phyloP scores from a whole-genome alignment of 768 basidiomycete genomes.

The Lentinula lateritia region DNA sequence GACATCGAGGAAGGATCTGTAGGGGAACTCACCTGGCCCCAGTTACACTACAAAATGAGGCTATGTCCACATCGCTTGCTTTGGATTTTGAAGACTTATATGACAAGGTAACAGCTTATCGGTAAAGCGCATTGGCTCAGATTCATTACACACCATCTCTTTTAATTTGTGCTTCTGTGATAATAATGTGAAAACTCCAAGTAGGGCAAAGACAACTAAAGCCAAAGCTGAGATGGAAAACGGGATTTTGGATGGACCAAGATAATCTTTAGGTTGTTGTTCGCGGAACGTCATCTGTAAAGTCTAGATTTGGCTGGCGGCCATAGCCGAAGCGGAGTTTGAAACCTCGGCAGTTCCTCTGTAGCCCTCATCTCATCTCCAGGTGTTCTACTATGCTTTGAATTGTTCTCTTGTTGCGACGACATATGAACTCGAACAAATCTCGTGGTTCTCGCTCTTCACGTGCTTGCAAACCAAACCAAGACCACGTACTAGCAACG shows the following conservation, averaged over 20 bases:
- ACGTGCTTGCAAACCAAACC: neutral
- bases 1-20: constrained; percentile 12
- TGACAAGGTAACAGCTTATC: neutral
- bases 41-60: constrained; percentile 63
- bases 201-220: neutral
- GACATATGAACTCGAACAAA: neutral
- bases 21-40: constrained; percentile 55
- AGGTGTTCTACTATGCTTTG: neutral
- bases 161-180: neutral
- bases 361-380: too few species aligned
- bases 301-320: neutral
- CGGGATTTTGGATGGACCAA: neutral
- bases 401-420: too few species aligned
- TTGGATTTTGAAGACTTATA: constrained; percentile 19
- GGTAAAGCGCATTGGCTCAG: too few species aligned
- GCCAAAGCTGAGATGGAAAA: neutral
- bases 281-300: constrained; percentile 1
- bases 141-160: neutral
- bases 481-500: neutral
- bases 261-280: neutral
- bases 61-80: constrained; percentile 43
- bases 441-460: neutral
- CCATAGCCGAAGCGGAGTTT: neutral
- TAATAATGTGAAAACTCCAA: neutral
- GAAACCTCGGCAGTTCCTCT: neutral